A percentile compares a stretch with the other conserved stretches of the same genome.
phyloP scores from a whole-genome alignment of 1,284 basidiomycete genomes.

The Ganoderma meredithae region DNA sequence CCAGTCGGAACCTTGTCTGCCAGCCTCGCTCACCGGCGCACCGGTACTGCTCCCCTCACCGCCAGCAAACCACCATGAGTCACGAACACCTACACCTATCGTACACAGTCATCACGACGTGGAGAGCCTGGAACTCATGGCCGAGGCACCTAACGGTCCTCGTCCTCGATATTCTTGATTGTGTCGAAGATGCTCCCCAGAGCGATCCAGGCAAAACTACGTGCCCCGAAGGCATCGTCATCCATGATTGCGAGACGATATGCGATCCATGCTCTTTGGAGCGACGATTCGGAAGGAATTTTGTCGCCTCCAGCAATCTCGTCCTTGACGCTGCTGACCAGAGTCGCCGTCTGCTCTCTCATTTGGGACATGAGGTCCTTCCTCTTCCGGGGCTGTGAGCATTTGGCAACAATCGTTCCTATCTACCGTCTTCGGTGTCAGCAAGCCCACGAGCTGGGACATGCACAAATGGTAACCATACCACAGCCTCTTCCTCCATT shows the following conservation, averaged over 20 bases:
- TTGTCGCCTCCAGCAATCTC: slow-evolving; percentile 57
- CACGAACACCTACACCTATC: no score
- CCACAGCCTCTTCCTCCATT: slow-evolving; percentile 66
- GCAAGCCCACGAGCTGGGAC: neutral
- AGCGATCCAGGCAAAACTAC: slow-evolving; percentile 68
- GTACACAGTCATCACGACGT: neutral
- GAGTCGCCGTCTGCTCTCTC: slow-evolving; percentile 57
- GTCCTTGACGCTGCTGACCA: slow-evolving; percentile 56
- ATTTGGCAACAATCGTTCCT: slow-evolving; percentile 70
- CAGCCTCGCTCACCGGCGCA: no score
- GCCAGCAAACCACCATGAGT: no score
- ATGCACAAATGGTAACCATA: slow-evolving; percentile 8
- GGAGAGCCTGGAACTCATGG: slow-evolving; percentile 8
- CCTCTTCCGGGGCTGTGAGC: slow-evolving; percentile 61
- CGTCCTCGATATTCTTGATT: slow-evolving; percentile 46
- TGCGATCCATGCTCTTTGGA: slow-evolving; percentile 59
- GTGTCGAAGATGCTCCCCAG: slow-evolving; percentile 59
- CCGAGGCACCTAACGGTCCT: slow-evolving; percentile 28
- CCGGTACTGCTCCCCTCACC: no score
- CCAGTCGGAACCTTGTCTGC: no score
- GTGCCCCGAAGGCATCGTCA: slow-evolving; percentile 56
- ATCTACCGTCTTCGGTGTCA: slow-evolving; percentile 33
- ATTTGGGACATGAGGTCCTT: slow-evolving; percentile 59
- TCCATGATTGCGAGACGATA: slow-evolving; percentile 53
- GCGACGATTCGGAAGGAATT: slow-evolving; percentile 45